These are phyloP conservation scores for Ustilago trichophora DNA, from an alignment of 1,284 basidiomycete genomes.

Conservation along the genomic window DNA sequence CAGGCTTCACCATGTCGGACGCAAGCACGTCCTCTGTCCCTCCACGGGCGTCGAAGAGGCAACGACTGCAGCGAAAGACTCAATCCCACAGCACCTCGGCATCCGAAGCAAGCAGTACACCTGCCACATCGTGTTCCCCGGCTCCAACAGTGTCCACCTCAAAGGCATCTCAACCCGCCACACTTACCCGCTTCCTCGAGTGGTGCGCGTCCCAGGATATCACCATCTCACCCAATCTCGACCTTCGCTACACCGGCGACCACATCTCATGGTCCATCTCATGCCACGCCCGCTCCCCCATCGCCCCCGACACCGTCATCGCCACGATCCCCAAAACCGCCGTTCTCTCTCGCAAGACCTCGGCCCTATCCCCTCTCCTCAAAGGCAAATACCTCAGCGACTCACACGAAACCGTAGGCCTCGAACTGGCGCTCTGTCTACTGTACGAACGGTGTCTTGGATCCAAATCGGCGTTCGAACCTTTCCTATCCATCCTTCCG, in stretches of 20 bases:
- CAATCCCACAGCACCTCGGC: no score
- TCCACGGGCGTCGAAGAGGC: no score
- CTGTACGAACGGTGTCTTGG: constrained; percentile 49
- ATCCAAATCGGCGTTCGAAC: constrained; percentile 26
- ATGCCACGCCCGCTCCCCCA: constrained; percentile 9
- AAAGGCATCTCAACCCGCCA: not conserved
- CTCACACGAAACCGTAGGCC: constrained; percentile 23
- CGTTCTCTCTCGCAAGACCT: constrained; percentile 41
- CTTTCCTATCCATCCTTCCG: constrained; percentile 44
- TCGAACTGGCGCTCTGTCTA: constrained; percentile 53
- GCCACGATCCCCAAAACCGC: constrained; percentile 40
- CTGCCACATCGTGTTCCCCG: constrained; percentile 13
- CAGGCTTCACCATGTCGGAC: not conserved
- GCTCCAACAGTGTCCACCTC: not conserved
- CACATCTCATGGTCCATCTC: constrained; percentile 28
- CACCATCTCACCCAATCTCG: constrained; percentile 11
- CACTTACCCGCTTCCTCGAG: constrained; percentile 12
- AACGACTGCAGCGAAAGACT: no score
- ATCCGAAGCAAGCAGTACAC: no score
- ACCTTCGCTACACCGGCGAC: constrained; percentile 13
- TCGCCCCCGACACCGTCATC: constrained; percentile 14
- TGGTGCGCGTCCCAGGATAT: constrained; percentile 16
- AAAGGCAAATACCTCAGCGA: constrained; percentile 20
- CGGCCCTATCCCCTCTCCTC: constrained; percentile 19
- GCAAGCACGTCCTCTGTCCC: no score